These are phyloP conservation scores for Tetrahymena elliotti DNA, from an alignment of 73 alveolate species.

Conservation along the genomic window DNA sequence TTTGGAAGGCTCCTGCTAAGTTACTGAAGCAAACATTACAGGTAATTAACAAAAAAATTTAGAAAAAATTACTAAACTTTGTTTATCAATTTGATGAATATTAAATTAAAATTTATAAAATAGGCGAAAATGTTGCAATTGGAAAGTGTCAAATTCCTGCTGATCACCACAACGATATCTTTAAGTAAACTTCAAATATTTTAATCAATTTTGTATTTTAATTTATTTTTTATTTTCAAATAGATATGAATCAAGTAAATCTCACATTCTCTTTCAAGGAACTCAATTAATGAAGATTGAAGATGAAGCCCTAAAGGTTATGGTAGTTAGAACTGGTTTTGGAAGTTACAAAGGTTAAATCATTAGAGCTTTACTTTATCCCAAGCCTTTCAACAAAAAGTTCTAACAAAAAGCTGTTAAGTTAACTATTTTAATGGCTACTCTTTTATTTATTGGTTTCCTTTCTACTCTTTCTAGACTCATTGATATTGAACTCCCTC, in stretches of 20 bases:
- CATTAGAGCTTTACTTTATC: constrained; percentile 19
- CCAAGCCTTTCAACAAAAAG: constrained; percentile 10
- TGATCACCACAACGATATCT: background rate
- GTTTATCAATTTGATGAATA: too few species aligned
- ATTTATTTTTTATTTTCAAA: background rate
- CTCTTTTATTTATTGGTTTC: background rate
- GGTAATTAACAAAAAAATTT: background rate
- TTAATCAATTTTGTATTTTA: background rate
- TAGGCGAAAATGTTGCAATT: background rate
- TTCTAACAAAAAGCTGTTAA: constrained; percentile 12
- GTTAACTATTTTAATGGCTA: constrained; percentile 7
- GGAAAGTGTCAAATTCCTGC: background rate
- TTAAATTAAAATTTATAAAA: too few species aligned
- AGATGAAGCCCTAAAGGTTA: background rate
- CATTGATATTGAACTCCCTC: constrained; percentile 4
- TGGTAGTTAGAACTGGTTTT: constrained; percentile 17
- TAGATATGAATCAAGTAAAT: background rate
- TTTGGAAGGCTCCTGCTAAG: background rate
- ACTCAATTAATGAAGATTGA: background rate
- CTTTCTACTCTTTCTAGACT: constrained; percentile 8
- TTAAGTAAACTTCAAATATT: background rate
- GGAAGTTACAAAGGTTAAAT: constrained; percentile 21
- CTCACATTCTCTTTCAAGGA: background rate
- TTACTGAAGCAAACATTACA: background rate
- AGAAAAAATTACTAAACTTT: background rate